Percentiles rank a stretch among this genome's conserved stretches.
Evolutionary conservation across 352 stramenopile genomes (phyloP).

Genomic region (Phytophthora sojae): DNA sequence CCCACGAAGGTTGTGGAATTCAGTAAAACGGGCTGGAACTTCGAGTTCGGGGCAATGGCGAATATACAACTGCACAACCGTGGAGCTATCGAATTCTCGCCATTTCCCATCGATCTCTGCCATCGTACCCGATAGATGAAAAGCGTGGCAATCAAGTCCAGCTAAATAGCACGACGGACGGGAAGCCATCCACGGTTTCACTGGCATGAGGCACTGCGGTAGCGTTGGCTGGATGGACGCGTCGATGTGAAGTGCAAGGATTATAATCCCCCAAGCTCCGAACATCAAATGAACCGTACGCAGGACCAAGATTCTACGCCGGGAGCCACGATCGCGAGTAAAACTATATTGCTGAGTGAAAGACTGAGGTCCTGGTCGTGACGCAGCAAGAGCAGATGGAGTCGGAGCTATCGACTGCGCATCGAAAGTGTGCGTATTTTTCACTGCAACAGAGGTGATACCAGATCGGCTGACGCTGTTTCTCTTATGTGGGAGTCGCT

Average conservation of each 20-base stretch:
- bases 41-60: constrained; percentile 42
- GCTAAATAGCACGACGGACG: constrained; percentile 43
- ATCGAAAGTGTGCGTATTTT: neutral
- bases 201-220: constrained; percentile 28
- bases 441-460: neutral
- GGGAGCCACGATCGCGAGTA: neutral
- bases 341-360: neutral
- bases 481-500: neutral
- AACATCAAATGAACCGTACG: constrained; percentile 19
- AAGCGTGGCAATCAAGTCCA: constrained; percentile 33
- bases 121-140: constrained; percentile 21
- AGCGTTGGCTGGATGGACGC: constrained; percentile 20
- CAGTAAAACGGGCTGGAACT: constrained; percentile 23
- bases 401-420: neutral
- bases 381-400: too few species aligned
- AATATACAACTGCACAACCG: constrained; percentile 37
- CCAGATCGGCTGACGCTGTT: neutral
- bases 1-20: constrained; percentile 33
- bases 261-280: constrained; percentile 15
- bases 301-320: neutral
- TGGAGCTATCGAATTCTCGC: constrained; percentile 34
- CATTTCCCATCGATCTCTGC: constrained; percentile 22
- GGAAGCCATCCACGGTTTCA: constrained; percentile 41
- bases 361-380: neutral
- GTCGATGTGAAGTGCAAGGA: constrained; percentile 27